Percentiles rank a stretch among this genome's conserved stretches.
Evolutionary conservation across 768 basidiomycete genomes (phyloP).

Genomic region (Boletus eberwhitei): DNA sequence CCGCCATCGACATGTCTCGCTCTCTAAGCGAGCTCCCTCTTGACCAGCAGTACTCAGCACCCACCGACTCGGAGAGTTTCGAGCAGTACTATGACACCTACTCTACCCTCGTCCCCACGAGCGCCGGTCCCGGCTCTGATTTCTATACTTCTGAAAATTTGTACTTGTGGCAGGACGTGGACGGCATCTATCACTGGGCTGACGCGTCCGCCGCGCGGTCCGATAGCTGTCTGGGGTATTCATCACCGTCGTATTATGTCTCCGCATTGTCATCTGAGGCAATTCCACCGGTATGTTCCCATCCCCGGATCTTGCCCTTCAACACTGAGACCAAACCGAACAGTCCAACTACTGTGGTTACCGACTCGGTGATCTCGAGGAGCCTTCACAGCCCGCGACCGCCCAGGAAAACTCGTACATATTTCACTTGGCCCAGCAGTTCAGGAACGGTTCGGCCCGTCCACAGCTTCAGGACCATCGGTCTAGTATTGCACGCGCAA

Average conservation of each 20-base stretch:
- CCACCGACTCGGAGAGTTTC: constrained; percentile 6
- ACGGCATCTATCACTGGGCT: constrained; percentile 28
- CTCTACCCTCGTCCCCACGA: constrained; percentile 14
- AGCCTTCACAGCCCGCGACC: constrained; percentile 2
- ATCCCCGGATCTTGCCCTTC: not conserved
- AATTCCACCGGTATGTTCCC: constrained; percentile 17
- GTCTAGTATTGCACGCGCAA: constrained; percentile 31
- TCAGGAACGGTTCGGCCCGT: constrained; percentile 16
- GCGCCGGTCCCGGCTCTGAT: constrained; percentile 14
- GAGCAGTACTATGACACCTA: constrained; percentile 26
- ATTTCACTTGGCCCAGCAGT: constrained; percentile 23
- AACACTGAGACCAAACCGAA: constrained; percentile 1
- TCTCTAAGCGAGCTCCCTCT: constrained; percentile 19
- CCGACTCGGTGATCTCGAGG: constrained; percentile 17
- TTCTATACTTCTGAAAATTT: constrained; percentile 28
- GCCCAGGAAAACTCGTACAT: constrained; percentile 22
- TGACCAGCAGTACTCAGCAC: constrained; percentile 17
- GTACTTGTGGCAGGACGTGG: constrained; percentile 26
- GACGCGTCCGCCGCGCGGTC: constrained; percentile 26
- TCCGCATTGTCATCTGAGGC: constrained; percentile 16
- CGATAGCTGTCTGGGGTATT: constrained; percentile 21
- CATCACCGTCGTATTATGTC: constrained; percentile 12
- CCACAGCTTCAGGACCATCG: constrained; percentile 31
- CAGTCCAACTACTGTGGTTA: constrained; percentile 20
- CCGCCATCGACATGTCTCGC: constrained; percentile 21